These are phyloP conservation scores for Spiromastix sp. DNA, from an alignment of 2,329 filamentous ascomycete species.

Conservation along the genomic window DNA sequence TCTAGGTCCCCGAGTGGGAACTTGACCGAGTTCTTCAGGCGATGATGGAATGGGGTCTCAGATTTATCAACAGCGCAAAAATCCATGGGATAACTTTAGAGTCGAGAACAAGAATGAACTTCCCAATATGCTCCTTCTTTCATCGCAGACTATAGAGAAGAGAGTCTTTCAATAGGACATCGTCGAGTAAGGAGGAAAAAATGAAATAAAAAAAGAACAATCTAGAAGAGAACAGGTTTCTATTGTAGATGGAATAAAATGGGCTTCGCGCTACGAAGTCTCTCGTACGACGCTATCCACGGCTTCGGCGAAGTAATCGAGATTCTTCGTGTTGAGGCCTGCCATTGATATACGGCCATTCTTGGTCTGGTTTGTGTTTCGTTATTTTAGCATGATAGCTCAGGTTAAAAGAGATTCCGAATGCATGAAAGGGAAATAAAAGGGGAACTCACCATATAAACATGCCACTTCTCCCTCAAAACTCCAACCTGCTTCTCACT, in stretches of 20 bases:
- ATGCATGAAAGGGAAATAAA: background rate
- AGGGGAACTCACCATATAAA: conserved; percentile 35
- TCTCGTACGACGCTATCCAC: conserved; percentile 68
- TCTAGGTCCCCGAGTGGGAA: background rate
- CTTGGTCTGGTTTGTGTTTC: conserved; percentile 53
- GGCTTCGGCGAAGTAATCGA: conserved; percentile 86
- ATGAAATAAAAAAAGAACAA: background rate
- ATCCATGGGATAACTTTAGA: background rate
- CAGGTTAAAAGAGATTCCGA: background rate
- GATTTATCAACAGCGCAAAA: too few species aligned
- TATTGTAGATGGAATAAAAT: background rate
- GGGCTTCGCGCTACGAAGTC: conserved; percentile 17
- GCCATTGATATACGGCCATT: conserved; percentile 98
- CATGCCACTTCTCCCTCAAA: conserved; percentile 38
- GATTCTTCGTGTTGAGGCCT: conserved; percentile 82
- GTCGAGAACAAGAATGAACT: background rate
- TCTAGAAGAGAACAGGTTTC: background rate
- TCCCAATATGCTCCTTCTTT: background rate
- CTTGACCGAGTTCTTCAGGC: background rate
- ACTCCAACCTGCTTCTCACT: conserved; percentile 37
- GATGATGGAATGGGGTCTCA: too few species aligned
- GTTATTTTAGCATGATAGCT: conserved; percentile 1
- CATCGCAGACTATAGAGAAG: background rate
- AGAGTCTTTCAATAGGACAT: background rate
- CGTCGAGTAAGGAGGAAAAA: background rate